These are phyloP conservation scores for Syncephalastrum monosporum DNA, from an alignment of 371 early-diverging fungal species.

Conservation along the genomic window DNA sequence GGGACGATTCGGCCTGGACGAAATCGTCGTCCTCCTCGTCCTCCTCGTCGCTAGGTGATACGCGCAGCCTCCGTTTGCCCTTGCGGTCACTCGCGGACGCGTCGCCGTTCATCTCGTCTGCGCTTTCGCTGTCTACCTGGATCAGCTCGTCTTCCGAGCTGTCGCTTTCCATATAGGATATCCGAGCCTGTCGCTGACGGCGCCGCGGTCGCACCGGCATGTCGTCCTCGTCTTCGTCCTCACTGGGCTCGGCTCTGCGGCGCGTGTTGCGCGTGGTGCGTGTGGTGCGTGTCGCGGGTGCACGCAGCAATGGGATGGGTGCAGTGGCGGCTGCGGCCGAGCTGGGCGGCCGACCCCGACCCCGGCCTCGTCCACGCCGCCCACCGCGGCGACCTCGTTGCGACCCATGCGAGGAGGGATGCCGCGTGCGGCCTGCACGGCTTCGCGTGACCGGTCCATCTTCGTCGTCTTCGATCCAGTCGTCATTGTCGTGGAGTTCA, in stretches of 20 bases:
- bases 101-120: slow-evolving; percentile 21
- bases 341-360: slow-evolving; percentile 2
- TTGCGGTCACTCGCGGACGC: slow-evolving; percentile 10
- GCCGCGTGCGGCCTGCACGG: slow-evolving; percentile 23
- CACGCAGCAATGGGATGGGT: slow-evolving; percentile 1
- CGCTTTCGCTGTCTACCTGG: slow-evolving; percentile 29
- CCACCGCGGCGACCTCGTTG: slow-evolving; percentile 11
- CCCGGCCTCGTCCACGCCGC: slow-evolving; percentile 10
- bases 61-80: slow-evolving; percentile 32
- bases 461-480: slow-evolving; percentile 22
- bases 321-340: too few species aligned
- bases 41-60: slow-evolving; percentile 9
- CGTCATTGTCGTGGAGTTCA: slow-evolving; percentile 11
- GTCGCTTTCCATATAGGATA: slow-evolving; percentile 49
- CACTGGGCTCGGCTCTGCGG: not conserved
- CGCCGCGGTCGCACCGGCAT: slow-evolving; percentile 44
- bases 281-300: slow-evolving; percentile 12
- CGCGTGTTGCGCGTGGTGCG: slow-evolving; percentile 28
- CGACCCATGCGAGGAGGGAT: slow-evolving; percentile 1
- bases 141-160: slow-evolving; percentile 19
- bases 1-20: slow-evolving; percentile 23
- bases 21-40: not conserved
- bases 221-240: slow-evolving; percentile 30
- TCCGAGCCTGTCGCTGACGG: slow-evolving; percentile 36
- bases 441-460: slow-evolving; percentile 38